Base-by-base conservation (phyloP, 768 basidiomycete genomes). In the Cystoderma amianthinum region DNA sequence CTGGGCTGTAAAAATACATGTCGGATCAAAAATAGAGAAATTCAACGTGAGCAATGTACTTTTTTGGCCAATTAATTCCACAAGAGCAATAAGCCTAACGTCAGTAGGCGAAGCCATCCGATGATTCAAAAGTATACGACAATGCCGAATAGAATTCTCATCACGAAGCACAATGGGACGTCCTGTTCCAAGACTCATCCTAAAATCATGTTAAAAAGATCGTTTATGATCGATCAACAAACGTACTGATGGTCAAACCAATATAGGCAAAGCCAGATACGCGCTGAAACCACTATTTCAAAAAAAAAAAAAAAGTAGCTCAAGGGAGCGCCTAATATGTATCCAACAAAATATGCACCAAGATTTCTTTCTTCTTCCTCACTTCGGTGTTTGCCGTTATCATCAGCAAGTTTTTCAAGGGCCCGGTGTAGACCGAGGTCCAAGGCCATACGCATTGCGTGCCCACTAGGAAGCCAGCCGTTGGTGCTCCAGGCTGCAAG, bases 171-270 rank as follows among this genome's bases (percentile, higher is more conserved):
- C 80, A 43, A 95, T 81, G 4, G 93, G 93, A 25, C 92, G 78
- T 36, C 92, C 93, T 4, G 88, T 94, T 3, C 90, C 91, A 44
- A 96, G 67, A 59, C 88, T 91, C 82, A 93, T 87, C 60, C 88
- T 91, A 44, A n/a, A n/a, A n/a, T n/a, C n/a, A n/a, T n/a, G n/a
- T n/a, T n/a, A n/a, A n/a, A n/a, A n/a, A n/a, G n/a, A n/a, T n/a
- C n/a, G n/a, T n/a, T n/a, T n/a, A n/a, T n/a, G n/a, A n/a, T n/a
- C n/a, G n/a, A n/a, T n/a, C n/a, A n/a, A n/a, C 41, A 41, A 21
- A 69, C 84, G 47, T 52, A 90, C 89, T 93, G 87, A 64, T 93
- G 92, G 65, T 95, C 93, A 53, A 95, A 91, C 88, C 91, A 91
- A 58, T 94, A 95, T 32, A 95, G 73, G 57, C 91, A 93, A 44